Conservation (phyloP, 2,329 filamentous ascomycete genomes). For the Phaeomoniella chlamydospora region DNA sequence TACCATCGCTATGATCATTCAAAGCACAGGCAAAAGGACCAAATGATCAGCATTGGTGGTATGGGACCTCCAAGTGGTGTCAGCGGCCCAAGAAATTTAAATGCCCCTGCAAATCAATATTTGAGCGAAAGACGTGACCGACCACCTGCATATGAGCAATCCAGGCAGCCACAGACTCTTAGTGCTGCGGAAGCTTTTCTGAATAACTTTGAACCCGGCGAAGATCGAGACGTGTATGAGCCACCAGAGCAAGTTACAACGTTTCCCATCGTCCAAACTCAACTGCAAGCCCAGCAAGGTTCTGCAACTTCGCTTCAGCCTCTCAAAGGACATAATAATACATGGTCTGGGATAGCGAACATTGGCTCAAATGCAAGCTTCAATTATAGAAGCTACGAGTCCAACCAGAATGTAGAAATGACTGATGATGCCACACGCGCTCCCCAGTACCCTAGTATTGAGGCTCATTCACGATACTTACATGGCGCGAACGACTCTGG, state of each 20-base stretch:
- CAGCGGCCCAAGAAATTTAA: no score
- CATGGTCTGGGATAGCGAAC: not conserved
- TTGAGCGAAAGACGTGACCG: no score
- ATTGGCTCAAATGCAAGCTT: not conserved
- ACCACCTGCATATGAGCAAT: not conserved
- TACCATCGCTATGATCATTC: conserved; percentile 1
- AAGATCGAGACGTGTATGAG: not conserved
- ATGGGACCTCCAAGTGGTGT: not conserved
- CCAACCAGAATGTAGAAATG: not conserved
- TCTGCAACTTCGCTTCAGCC: not conserved
- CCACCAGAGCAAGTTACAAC: not conserved
- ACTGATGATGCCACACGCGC: not conserved
- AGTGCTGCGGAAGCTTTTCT: conserved; percentile 8
- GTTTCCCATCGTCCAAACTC: not conserved
- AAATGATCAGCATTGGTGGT: not conserved
- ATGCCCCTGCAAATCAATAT: no score
- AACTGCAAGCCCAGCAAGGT: not conserved
- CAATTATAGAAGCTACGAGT: not conserved
- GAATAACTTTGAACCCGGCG: conserved; percentile 7
- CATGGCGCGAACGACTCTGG: not conserved
- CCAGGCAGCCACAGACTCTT: not conserved
- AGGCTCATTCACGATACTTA: not conserved
- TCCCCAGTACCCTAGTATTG: not conserved
- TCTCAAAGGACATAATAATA: not conserved
- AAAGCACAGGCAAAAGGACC: not conserved